A percentile compares a stretch with the other conserved stretches of the same genome.
These are phyloP conservation scores for Phialophora chinensis DNA, from an alignment of 2,329 filamentous ascomycete species.

Conservation along the genomic window DNA sequence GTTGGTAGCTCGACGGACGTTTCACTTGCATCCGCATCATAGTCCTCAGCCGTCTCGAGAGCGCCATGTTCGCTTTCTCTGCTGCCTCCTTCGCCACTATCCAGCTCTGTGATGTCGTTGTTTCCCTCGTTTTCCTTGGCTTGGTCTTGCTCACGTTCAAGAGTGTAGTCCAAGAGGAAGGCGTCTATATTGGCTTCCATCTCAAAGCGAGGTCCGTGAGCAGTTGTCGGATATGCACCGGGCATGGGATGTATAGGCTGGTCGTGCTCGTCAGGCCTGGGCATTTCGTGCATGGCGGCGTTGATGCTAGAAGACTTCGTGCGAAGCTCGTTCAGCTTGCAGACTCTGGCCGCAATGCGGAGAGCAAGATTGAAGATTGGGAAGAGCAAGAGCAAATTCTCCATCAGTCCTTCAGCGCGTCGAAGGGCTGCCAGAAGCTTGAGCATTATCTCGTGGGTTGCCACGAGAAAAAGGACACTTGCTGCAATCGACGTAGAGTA, in stretches of 20 bases:
- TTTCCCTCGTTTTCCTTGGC: neutral
- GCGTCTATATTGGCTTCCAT: neutral
- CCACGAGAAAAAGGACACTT: neutral
- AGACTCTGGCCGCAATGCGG: neutral
- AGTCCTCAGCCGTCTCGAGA: neutral
- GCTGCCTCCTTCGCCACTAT: neutral
- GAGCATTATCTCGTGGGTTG: no score
- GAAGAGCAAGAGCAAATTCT: neutral
- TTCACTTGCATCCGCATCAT: neutral
- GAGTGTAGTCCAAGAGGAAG: neutral
- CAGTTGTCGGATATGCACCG: neutral
- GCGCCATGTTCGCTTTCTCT: neutral
- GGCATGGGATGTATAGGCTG: neutral
- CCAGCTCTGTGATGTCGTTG: neutral
- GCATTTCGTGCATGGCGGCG: no score
- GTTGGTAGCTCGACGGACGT: neutral
- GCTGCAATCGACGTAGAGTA: neutral
- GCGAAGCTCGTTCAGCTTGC: neutral
- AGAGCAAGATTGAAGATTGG: neutral
- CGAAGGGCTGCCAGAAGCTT: neutral
- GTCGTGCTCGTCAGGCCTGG: neutral
- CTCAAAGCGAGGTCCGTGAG: neutral
- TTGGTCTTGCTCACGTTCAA: neutral
- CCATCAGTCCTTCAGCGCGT: neutral
- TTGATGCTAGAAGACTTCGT: neutral